A percentile compares a stretch with the other conserved stretches of the same genome.
Evolutionary conservation across 495 filamentous ascomycete genomes (phyloP).

Genomic region (Aspergillus affinis): DNA sequence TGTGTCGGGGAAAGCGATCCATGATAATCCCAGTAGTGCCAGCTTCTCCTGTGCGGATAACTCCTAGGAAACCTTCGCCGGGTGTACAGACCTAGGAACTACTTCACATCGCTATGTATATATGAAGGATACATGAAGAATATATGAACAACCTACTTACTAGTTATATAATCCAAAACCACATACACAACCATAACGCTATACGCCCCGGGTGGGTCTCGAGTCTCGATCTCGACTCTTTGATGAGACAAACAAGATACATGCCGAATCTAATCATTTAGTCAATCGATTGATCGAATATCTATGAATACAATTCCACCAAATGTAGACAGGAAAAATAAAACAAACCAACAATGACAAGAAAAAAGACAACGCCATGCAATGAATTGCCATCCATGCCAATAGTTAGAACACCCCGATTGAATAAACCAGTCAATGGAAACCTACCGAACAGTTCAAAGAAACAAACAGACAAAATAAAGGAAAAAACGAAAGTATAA

Average conservation of each 20-base stretch:
- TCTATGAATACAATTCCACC: not conserved
- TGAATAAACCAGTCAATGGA: slow-evolving; percentile 3
- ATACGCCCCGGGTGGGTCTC: too few species aligned
- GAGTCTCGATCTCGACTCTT: too few species aligned
- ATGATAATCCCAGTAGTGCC: slow-evolving; percentile 34
- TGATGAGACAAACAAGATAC: too few species aligned
- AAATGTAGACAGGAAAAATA: not conserved
- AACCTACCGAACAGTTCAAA: not conserved
- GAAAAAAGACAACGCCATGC: not conserved
- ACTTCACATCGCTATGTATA: not conserved
- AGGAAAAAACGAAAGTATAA: not conserved
- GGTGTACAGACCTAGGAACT: too few species aligned
- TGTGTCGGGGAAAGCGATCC: slow-evolving; percentile 42
- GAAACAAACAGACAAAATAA: not conserved
- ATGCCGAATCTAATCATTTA: too few species aligned
- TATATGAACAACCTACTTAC: too few species aligned
- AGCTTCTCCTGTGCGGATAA: slow-evolving; percentile 48
- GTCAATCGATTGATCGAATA: not conserved
- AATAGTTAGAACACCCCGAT: not conserved
- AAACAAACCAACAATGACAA: not conserved
- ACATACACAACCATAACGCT: too few species aligned
- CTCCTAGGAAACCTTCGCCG: slow-evolving; percentile 20
- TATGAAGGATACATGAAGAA: not conserved
- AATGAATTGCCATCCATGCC: slow-evolving; percentile 6
- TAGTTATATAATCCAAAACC: too few species aligned